A percentile compares a stretch with the other conserved stretches of the same genome.
Conservation (phyloP, 495 filamentous ascomycete species). For the Barbatosphaeria neglecta region DNA sequence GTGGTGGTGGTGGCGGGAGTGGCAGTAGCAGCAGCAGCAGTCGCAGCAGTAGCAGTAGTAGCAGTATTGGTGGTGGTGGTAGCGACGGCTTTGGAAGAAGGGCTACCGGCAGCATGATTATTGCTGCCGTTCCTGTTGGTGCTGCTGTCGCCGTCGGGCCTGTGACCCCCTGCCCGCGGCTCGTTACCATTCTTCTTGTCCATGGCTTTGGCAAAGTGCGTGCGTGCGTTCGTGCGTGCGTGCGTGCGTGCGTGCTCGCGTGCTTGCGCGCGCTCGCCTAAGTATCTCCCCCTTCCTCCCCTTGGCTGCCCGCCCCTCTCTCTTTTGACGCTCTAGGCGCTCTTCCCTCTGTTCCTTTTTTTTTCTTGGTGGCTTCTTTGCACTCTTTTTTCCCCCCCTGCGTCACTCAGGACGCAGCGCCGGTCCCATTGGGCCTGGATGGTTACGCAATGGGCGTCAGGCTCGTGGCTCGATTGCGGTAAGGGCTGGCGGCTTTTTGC, state of each 20-base stretch:
- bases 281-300: too few relatives aligned
- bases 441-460: slow-evolving; percentile 40
- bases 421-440: slow-evolving; percentile 34
- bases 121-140: too few relatives aligned
- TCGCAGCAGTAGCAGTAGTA: slow-evolving; percentile 1
- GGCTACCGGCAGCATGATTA: too few relatives aligned
- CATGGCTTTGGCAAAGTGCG: slow-evolving; percentile 32
- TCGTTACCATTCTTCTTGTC: slow-evolving; percentile 37
- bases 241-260: too few relatives aligned
- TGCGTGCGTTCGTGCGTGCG: too few relatives aligned
- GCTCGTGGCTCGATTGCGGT: slow-evolving; percentile 36
- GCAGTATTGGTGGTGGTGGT: neutral
- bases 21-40: slow-evolving; percentile 19
- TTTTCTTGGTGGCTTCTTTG: too few relatives aligned
- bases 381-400: too few relatives aligned
- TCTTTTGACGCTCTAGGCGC: neutral
- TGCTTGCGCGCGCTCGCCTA: too few relatives aligned
- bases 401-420: slow-evolving; percentile 23
- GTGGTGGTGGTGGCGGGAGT: slow-evolving; percentile 5
- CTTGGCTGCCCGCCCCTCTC: neutral
- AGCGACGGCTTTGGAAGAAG: neutral
- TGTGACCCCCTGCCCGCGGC: slow-evolving; percentile 28
- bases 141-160: slow-evolving; percentile 33
- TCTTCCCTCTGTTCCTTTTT: neutral
- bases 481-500: slow-evolving; percentile 35